Conservation (phyloP, 345 rosid genomes). For the Eucalyptus paniculata region DNA sequence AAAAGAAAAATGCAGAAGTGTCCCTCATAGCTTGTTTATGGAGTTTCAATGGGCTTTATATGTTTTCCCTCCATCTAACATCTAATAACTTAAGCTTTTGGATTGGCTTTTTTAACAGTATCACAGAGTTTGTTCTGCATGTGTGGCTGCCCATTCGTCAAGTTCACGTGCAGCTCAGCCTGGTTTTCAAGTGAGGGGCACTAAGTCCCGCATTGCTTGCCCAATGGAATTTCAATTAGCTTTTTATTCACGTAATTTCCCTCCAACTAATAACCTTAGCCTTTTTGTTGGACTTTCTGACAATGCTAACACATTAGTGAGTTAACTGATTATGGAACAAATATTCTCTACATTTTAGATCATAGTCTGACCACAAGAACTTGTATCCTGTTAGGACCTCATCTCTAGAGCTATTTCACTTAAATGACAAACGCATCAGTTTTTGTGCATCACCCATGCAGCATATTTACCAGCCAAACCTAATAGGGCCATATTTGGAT, state of each 20-base stretch:
- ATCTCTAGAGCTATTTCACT: not conserved
- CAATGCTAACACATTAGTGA: not conserved
- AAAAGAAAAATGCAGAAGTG: not conserved
- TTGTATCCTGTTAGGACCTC: not conserved
- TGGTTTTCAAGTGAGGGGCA: not conserved
- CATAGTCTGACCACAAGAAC: not conserved
- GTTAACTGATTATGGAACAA: not conserved
- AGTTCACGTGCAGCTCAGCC: not conserved
- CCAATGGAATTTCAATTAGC: not conserved
- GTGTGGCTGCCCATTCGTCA: not conserved
- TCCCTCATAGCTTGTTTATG: not conserved
- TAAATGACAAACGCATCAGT: not conserved
- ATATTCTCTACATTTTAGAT: not conserved
- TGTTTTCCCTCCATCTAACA: not conserved
- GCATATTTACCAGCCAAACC: not conserved
- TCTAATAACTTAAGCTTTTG: not conserved
- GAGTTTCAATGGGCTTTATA: not conserved
- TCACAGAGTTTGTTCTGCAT: not conserved
- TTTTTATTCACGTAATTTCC: not conserved
- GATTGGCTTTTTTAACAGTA: not conserved
- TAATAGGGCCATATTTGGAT: not conserved
- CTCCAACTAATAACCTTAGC: not conserved
- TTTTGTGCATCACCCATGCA: not conserved
- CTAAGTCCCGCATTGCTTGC: not conserved
- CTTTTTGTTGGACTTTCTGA: not conserved